Evolutionary conservation across 805 yeast species (phyloP).

Genomic region (Saturnispora mendoncae): DNA sequence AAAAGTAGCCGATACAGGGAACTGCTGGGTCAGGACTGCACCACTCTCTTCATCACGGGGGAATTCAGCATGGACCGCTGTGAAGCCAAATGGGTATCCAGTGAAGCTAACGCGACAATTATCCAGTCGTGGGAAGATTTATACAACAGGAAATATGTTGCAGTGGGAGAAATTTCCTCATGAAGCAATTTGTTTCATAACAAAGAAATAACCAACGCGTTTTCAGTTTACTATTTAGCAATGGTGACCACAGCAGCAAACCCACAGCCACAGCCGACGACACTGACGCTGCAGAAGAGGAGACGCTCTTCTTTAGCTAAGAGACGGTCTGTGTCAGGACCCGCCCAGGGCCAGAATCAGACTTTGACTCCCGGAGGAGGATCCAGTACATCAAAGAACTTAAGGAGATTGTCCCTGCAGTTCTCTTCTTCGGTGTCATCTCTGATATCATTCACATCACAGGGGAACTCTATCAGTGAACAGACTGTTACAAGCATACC

Average conservation of each 20-base stretch:
- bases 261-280: too few relatives aligned
- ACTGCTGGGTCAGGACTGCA: constrained; percentile 59
- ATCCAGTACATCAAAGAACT: not conserved
- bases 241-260: too few relatives aligned
- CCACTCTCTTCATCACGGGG: constrained; percentile 64
- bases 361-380: not conserved
- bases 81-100: constrained; percentile 52
- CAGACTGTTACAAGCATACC: too few relatives aligned
- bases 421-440: constrained; percentile 7
- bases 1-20: constrained; percentile 38
- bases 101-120: constrained; percentile 24
- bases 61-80: constrained; percentile 43
- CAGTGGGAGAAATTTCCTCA: constrained; percentile 50
- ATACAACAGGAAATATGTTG: constrained; percentile 49
- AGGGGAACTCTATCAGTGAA: too few relatives aligned
- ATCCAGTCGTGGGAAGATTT: constrained; percentile 44
- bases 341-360: not conserved
- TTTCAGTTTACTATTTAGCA: too few relatives aligned
- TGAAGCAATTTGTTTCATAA: not conserved
- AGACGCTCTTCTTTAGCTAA: constrained; percentile 1
- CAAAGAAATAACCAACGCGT: too few relatives aligned
- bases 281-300: constrained; percentile 1
- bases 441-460: constrained; percentile 7
- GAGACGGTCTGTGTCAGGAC: constrained; percentile 8
- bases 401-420: constrained; percentile 7